Evolutionary conservation across 2,329 filamentous ascomycete species (phyloP).

Genomic region (Incumbomyces delicatus): DNA sequence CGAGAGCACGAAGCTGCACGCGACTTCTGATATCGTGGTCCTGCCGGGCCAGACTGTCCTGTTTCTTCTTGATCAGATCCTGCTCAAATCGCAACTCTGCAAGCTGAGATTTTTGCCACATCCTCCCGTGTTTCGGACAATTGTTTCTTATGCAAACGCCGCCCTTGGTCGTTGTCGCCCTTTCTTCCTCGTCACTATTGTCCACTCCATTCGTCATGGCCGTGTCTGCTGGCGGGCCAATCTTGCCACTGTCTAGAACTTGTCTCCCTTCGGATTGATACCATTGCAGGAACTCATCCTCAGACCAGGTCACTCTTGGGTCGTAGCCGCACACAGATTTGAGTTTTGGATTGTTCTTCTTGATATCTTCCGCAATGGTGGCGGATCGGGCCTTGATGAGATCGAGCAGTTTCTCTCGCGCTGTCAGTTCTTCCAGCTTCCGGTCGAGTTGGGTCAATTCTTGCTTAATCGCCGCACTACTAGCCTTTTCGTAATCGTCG

Average conservation of each 20-base stretch:
- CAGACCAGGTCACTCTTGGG: slow-evolving; percentile 36
- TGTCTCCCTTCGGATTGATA: slow-evolving; percentile 29
- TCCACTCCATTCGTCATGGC: slow-evolving; percentile 19
- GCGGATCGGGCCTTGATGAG: slow-evolving; percentile 34
- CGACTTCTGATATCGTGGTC: slow-evolving; percentile 14
- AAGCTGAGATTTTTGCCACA: slow-evolving; percentile 25
- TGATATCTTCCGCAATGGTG: slow-evolving; percentile 33
- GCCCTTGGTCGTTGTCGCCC: slow-evolving; percentile 26
- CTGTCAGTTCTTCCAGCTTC: slow-evolving; percentile 32
- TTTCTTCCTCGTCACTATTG: slow-evolving; percentile 22
- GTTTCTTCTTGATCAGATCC: slow-evolving; percentile 15
- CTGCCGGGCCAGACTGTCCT: slow-evolving; percentile 11
- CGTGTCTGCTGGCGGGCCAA: slow-evolving; percentile 28
- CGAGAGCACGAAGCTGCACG: slow-evolving; percentile 12
- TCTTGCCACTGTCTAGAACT: slow-evolving; percentile 17
- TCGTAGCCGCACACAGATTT: slow-evolving; percentile 43
- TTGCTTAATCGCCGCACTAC: slow-evolving; percentile 30
- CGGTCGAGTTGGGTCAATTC: slow-evolving; percentile 24
- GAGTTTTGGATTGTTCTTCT: slow-evolving; percentile 35
- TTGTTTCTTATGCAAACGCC: slow-evolving; percentile 39
- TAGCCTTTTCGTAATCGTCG: slow-evolving; percentile 28
- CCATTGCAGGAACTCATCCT: slow-evolving; percentile 41
- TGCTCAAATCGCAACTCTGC: slow-evolving; percentile 25
- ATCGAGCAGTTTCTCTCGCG: slow-evolving; percentile 33
- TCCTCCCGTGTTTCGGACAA: slow-evolving; percentile 37